A percentile compares a stretch with the other conserved stretches of the same genome.
Conservation (phyloP, 345 rosid species). For the Anacardium occidentale region DNA sequence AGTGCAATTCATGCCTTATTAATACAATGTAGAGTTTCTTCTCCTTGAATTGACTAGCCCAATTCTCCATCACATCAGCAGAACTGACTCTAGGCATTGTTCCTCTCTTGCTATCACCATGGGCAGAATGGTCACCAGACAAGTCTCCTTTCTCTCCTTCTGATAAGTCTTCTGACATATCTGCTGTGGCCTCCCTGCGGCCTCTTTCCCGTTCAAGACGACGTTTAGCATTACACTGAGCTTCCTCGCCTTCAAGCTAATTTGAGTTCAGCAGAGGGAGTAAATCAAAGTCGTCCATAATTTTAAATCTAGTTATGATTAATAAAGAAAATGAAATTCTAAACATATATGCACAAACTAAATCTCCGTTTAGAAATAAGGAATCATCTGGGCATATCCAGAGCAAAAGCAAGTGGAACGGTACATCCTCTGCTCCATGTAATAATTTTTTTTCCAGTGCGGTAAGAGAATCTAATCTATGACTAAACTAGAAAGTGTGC, state of each 20-base stretch:
- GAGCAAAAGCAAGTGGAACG: too few species aligned
- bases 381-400: too few species aligned
- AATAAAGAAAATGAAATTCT: neutral
- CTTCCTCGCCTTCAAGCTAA: constrained; percentile 78
- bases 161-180: constrained; percentile 73
- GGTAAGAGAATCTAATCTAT: too few species aligned
- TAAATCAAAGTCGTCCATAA: neutral
- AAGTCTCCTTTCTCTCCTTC: constrained; percentile 74
- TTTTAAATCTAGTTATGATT: neutral
- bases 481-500: too few species aligned
- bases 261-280: neutral
- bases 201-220: constrained; percentile 63
- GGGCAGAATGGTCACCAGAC: constrained; percentile 45
- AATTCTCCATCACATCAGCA: constrained; percentile 63
- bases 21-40: constrained; percentile 74
- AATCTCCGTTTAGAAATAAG: neutral
- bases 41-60: constrained; percentile 67
- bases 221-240: constrained; percentile 53
- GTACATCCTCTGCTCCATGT: too few species aligned
- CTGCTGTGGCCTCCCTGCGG: constrained; percentile 73
- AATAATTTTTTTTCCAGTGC: too few species aligned
- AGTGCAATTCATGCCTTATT: constrained; percentile 54
- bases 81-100: constrained; percentile 65
- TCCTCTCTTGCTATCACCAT: constrained; percentile 46
- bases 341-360: neutral